A percentile compares a stretch with the other conserved stretches of the same genome.
Conservation (phyloP, 2,329 filamentous ascomycete genomes). For the Cladosporium sp. region DNA sequence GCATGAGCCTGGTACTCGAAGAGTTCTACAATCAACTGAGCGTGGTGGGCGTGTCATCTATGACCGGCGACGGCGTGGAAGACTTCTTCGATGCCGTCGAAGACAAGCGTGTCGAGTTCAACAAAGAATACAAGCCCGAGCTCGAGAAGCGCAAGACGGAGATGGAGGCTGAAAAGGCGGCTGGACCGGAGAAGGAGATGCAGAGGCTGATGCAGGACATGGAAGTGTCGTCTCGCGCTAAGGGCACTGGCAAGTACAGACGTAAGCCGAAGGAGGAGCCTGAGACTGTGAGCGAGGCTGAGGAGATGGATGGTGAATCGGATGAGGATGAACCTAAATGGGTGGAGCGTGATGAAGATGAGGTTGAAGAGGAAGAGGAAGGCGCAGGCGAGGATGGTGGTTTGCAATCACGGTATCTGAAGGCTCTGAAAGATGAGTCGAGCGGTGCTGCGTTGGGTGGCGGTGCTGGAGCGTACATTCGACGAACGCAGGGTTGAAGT, state of each 20-base stretch:
- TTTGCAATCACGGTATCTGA: slow-evolving; percentile 70
- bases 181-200: slow-evolving; percentile 72
- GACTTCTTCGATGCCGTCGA: slow-evolving; percentile 90
- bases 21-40: slow-evolving; percentile 95
- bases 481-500: slow-evolving; percentile 16
- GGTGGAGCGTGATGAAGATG: slow-evolving; percentile 42
- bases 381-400: slow-evolving; percentile 56
- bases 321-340: slow-evolving; percentile 37
- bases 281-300: slow-evolving; percentile 48
- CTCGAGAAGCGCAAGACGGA: slow-evolving; percentile 73
- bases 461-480: slow-evolving; percentile 16
- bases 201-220: slow-evolving; percentile 95
- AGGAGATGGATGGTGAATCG: slow-evolving; percentile 53
- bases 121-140: slow-evolving; percentile 86
- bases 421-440: slow-evolving; percentile 59
- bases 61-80: slow-evolving; percentile 85
- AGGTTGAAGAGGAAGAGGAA: slow-evolving; percentile 55
- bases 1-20: slow-evolving; percentile 95
- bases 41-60: slow-evolving; percentile 88
- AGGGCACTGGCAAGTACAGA: slow-evolving; percentile 31
- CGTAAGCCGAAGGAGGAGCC: slow-evolving; percentile 38
- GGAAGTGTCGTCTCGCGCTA: slow-evolving; percentile 52
- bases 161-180: slow-evolving; percentile 70
- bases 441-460: background rate
- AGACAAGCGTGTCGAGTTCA: slow-evolving; percentile 83